These are phyloP conservation scores for Neocatenulostroma microsporum DNA, from an alignment of 2,329 filamentous ascomycete species.

Conservation along the genomic window DNA sequence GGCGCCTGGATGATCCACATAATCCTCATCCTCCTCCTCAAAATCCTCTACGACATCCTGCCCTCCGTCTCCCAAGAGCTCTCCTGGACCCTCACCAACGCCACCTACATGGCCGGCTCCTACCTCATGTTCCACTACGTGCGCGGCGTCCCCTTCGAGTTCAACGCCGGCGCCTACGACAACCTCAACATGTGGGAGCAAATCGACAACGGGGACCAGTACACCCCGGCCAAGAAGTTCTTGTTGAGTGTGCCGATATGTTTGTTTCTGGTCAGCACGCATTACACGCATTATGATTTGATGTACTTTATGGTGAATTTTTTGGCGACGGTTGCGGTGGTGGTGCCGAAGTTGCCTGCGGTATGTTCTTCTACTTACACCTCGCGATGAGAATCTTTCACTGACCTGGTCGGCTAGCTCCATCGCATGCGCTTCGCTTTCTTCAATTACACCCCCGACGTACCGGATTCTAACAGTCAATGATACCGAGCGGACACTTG, in stretches of 20 bases:
- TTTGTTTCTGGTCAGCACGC: constrained; percentile 91
- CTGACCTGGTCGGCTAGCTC: too few relatives aligned
- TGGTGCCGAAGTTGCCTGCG: constrained; percentile 92
- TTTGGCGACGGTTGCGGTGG: constrained; percentile 79
- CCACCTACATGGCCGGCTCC: constrained; percentile 97
- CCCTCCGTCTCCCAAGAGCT: constrained; percentile 95
- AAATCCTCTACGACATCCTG: constrained; percentile 95
- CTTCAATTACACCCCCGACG: constrained; percentile 27
- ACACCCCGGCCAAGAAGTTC: constrained; percentile 98
- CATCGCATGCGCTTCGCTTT: constrained; percentile 32
- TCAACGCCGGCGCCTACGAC: constrained; percentile 97
- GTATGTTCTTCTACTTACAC: too few relatives aligned
- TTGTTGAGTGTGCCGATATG: constrained; percentile 88
- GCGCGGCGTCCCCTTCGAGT: constrained; percentile 94
- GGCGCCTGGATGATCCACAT: constrained; percentile 98
- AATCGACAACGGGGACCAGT: constrained; percentile 98
- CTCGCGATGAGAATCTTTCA: too few relatives aligned
- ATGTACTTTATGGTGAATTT: constrained; percentile 98
- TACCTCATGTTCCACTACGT: constrained; percentile 99
- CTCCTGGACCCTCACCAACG: constrained; percentile 97
- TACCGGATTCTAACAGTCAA: background rate
- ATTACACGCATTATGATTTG: constrained; percentile 97
- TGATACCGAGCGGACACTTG: background rate
- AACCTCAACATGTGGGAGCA: constrained; percentile 99
- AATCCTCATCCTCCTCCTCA: constrained; percentile 81